Percentiles rank a stretch among this genome's conserved stretches.
phyloP scores from a whole-genome alignment of 2,329 filamentous ascomycete species.

The Xylaria sp. region DNA sequence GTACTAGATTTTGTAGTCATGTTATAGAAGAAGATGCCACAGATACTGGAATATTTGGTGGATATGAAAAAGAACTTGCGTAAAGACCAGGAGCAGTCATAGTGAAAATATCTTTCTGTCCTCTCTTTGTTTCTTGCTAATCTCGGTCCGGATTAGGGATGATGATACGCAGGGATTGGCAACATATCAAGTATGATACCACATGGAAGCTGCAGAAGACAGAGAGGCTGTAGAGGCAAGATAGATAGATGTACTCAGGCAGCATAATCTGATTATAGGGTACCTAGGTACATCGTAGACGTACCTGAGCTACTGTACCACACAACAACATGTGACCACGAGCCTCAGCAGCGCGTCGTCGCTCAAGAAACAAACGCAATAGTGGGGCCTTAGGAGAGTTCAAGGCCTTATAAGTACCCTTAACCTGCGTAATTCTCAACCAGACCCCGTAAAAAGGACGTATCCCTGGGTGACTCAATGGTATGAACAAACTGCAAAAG shows the following conservation, averaged over 20 bases:
- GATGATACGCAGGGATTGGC: no score
- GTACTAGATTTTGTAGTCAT: no score
- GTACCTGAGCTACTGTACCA: background rate
- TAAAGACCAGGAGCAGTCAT: no score
- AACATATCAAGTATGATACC: no score
- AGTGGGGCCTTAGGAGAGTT: background rate
- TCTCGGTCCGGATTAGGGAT: no score
- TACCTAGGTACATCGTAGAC: background rate
- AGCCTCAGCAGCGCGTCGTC: background rate
- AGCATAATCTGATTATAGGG: background rate
- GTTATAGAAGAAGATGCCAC: no score
- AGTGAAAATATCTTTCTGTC: no score
- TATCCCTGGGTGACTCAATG: slow-evolving; percentile 35
- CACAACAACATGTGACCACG: no score
- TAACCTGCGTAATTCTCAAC: background rate
- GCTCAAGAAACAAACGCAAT: background rate
- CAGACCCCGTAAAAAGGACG: slow-evolving; percentile 35
- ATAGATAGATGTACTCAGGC: background rate
- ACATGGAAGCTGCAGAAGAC: background rate
- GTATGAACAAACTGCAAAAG: slow-evolving; percentile 34
- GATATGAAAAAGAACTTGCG: no score
- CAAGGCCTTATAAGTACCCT: background rate
- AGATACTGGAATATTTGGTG: no score
- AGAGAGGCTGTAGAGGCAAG: background rate
- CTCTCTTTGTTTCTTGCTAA: no score